These are phyloP conservation scores for Tricholoma terreum DNA, from an alignment of 768 basidiomycete species.

Conservation along the genomic window DNA sequence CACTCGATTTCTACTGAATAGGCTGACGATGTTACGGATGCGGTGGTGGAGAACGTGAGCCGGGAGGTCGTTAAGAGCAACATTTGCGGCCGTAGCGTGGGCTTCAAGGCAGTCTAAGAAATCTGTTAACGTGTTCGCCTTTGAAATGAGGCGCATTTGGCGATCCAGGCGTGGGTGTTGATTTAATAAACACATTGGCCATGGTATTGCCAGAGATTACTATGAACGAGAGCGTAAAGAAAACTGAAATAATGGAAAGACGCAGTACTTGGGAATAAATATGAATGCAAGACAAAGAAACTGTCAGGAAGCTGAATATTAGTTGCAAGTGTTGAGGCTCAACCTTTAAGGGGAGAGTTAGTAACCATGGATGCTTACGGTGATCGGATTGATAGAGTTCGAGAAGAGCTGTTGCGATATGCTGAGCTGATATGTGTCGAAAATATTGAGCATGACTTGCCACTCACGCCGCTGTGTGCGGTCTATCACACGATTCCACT, in stretches of 20 bases:
- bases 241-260: too few species aligned
- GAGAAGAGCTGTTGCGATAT: neutral
- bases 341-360: constrained; percentile 13
- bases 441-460: constrained; percentile 22
- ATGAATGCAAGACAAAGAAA: too few species aligned
- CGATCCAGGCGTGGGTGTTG: too few species aligned
- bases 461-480: constrained; percentile 32
- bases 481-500: constrained; percentile 43
- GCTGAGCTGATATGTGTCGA: constrained; percentile 15
- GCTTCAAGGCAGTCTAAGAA: neutral
- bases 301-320: too few species aligned
- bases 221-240: too few species aligned
- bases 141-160: neutral
- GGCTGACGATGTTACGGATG: too few species aligned
- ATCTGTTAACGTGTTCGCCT: neutral
- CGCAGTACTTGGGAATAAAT: too few species aligned
- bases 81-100: neutral
- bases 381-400: neutral
- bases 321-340: too few species aligned
- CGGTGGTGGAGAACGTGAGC: neutral
- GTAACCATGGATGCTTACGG: constrained; percentile 5
- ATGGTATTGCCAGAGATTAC: too few species aligned
- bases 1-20: too few species aligned
- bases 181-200: too few species aligned
- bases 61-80: neutral